Percentiles rank a stretch among this genome's conserved stretches.
phyloP scores from a whole-genome alignment of 148 eudicot species.

The Gaultheria prostrata region DNA sequence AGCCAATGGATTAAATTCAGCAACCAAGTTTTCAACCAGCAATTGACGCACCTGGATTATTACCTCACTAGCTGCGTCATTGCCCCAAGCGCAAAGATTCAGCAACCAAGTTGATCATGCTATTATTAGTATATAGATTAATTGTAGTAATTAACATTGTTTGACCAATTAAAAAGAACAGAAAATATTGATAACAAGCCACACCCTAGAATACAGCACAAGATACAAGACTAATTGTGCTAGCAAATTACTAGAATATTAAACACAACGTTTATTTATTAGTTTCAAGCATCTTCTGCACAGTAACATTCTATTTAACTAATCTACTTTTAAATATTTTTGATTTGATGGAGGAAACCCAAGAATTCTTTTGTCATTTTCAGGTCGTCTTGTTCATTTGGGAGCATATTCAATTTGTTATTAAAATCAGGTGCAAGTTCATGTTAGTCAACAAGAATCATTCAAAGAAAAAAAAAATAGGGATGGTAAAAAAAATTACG shows the following conservation, averaged over 20 bases:
- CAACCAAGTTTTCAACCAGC: no score
- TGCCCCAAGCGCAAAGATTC: no score
- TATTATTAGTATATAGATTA: no score
- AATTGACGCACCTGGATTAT: no score
- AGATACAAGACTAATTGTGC: background rate
- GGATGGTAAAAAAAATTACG: background rate
- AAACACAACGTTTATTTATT: background rate
- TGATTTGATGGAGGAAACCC: slow-evolving; percentile 2
- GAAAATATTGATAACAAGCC: background rate
- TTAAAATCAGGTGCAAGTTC: background rate
- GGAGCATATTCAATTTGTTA: background rate
- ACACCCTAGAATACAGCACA: background rate
- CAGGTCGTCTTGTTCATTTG: slow-evolving; percentile 7
- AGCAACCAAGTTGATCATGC: no score
- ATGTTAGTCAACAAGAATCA: slow-evolving; percentile 4
- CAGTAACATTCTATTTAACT: background rate
- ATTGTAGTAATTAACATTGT: no score
- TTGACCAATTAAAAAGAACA: no score
- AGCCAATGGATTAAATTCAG: background rate
- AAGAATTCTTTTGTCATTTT: slow-evolving; percentile 8
- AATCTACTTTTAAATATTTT: background rate
- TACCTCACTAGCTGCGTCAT: no score
- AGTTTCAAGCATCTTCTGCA: background rate
- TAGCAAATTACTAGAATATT: background rate
- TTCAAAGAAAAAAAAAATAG: background rate